Conservation (phyloP, 2,329 filamentous ascomycete species). For the Didymella segeticola region DNA sequence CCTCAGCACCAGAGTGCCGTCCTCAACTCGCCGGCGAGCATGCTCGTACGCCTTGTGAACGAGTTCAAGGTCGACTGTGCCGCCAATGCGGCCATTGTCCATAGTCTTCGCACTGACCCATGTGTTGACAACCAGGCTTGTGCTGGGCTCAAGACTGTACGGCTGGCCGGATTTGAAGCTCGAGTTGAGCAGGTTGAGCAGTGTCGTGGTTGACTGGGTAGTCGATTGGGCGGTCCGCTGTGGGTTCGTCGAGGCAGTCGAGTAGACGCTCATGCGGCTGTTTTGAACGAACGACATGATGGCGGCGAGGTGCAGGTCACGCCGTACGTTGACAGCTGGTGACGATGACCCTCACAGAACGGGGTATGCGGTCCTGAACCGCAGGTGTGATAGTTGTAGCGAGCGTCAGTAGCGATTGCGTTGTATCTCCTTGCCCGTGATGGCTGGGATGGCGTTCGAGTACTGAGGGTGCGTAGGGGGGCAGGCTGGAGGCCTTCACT, state of each 20-base stretch:
- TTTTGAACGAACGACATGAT: constrained; percentile 60
- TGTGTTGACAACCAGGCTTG: constrained; percentile 92
- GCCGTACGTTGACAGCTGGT: constrained; percentile 22
- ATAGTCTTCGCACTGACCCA: constrained; percentile 83
- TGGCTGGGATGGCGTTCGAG: constrained; percentile 8
- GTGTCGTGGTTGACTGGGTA: constrained; percentile 85
- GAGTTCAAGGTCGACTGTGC: constrained; percentile 80
- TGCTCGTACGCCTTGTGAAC: constrained; percentile 93
- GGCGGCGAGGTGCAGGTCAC: constrained; percentile 36
- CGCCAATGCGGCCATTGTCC: constrained; percentile 73
- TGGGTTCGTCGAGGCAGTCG: constrained; percentile 65
- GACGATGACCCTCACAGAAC: constrained; percentile 1
- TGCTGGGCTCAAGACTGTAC: constrained; percentile 87
- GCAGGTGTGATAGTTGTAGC: constrained; percentile 19
- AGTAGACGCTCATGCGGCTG: constrained; percentile 68
- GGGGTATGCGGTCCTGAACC: constrained; percentile 11
- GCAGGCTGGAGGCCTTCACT: constrained; percentile 8
- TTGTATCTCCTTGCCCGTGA: constrained; percentile 12
- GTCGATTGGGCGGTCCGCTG: constrained; percentile 67
- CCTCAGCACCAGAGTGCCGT: constrained; percentile 91
- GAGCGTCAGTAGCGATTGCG: constrained; percentile 27
- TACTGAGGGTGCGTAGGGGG: constrained; percentile 16
- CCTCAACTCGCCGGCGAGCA: constrained; percentile 89
- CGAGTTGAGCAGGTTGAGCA: constrained; percentile 90
- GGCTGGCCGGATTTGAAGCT: constrained; percentile 82